These are phyloP conservation scores for Aspergillus quadrilineatus DNA, from an alignment of 2,329 filamentous ascomycete species.

Conservation along the genomic window DNA sequence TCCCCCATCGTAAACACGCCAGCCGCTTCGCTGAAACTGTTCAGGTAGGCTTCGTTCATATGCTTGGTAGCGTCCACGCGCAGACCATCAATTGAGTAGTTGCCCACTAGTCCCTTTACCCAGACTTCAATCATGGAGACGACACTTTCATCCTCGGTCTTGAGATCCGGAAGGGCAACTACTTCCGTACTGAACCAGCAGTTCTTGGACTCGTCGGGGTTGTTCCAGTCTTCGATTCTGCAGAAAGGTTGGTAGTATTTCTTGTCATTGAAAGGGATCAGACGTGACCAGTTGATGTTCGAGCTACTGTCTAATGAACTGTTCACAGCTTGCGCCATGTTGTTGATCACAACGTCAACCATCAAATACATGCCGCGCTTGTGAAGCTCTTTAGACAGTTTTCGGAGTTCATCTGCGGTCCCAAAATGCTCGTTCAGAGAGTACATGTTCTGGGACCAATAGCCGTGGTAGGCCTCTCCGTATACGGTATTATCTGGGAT, in stretches of 20 bases:
- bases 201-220: constrained; percentile 30
- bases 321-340: constrained; percentile 22
- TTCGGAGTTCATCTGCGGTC: constrained; percentile 43
- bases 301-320: constrained; percentile 3
- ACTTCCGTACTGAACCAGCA: constrained; percentile 43
- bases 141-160: constrained; percentile 44
- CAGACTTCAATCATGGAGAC: constrained; percentile 40
- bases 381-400: constrained; percentile 45
- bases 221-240: constrained; percentile 18
- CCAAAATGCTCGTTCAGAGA: constrained; percentile 49
- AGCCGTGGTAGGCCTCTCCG: constrained; percentile 48
- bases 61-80: constrained; percentile 53
- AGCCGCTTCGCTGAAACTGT: constrained; percentile 33
- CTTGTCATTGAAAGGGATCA: constrained; percentile 23
- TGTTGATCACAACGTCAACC: constrained; percentile 50
- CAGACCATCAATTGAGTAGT: constrained; percentile 51
- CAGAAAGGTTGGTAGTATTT: constrained; percentile 23
- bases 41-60: constrained; percentile 44
- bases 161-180: constrained; percentile 50
- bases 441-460: constrained; percentile 49
- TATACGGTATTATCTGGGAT: constrained; percentile 34
- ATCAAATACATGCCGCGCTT: constrained; percentile 49
- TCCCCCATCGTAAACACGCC: constrained; percentile 50
- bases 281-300: constrained; percentile 19
- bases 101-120: constrained; percentile 40